Evolutionary conservation across 768 basidiomycete genomes (phyloP).

Genomic region (Tubosaeta brunneosetosa): DNA sequence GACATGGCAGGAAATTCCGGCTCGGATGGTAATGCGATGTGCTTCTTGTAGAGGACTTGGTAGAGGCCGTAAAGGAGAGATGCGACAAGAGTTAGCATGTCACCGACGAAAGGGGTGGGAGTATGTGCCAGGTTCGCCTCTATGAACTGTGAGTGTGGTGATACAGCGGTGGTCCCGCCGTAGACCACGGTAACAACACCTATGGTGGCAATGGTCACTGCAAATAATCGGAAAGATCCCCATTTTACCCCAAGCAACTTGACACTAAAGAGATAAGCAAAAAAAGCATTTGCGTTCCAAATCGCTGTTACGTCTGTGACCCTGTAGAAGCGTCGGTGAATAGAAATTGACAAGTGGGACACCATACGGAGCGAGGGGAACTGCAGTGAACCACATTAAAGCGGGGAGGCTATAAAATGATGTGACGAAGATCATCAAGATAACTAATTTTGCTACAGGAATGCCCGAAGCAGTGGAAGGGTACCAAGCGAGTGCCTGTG

Average conservation of each 20-base stretch:
- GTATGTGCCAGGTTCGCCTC: slow-evolving; percentile 10
- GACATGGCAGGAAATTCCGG: slow-evolving; percentile 43
- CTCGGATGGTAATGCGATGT: slow-evolving; percentile 66
- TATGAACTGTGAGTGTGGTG: slow-evolving; percentile 15
- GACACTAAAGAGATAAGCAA: slow-evolving; percentile 84
- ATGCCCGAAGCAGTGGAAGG: slow-evolving; percentile 11
- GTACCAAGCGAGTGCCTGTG: slow-evolving; percentile 16
- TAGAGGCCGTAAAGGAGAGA: slow-evolving; percentile 72
- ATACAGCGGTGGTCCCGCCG: slow-evolving; percentile 48
- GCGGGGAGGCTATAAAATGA: slow-evolving; percentile 57
- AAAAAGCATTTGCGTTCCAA: slow-evolving; percentile 90
- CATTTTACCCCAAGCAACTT: slow-evolving; percentile 59
- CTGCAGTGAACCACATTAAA: slow-evolving; percentile 71
- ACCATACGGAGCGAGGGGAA: slow-evolving; percentile 67
- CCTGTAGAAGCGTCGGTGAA: slow-evolving; percentile 35
- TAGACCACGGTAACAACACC: slow-evolving; percentile 84
- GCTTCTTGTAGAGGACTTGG: slow-evolving; percentile 82
- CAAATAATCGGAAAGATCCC: slow-evolving; percentile 59
- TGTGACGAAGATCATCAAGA: slow-evolving; percentile 20
- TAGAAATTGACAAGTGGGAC: neutral
- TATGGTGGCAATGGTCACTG: slow-evolving; percentile 74
- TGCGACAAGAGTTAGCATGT: slow-evolving; percentile 66
- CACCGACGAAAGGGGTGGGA: slow-evolving; percentile 63
- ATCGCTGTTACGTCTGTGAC: slow-evolving; percentile 83
- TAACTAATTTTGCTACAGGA: slow-evolving; percentile 34